Percentiles rank a stretch among this genome's conserved stretches.
These are phyloP conservation scores for Nematodospora anomalae DNA, from an alignment of 1,139 yeast species.

Conservation along the genomic window DNA sequence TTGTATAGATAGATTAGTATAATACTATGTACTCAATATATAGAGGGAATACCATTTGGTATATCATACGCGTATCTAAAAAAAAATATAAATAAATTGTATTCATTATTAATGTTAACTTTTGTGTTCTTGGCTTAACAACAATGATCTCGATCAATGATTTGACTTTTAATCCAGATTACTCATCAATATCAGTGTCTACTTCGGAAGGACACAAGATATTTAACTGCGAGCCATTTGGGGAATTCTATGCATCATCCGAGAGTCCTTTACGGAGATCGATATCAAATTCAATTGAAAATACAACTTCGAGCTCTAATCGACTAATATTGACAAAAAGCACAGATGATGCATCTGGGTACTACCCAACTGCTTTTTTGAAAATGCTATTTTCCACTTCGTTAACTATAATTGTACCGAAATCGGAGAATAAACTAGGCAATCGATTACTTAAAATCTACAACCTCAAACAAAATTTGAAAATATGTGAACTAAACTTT, in stretches of 20 bases:
- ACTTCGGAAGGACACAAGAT: slow-evolving; percentile 37
- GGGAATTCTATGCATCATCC: slow-evolving; percentile 38
- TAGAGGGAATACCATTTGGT: not conserved
- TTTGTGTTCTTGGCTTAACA: no score
- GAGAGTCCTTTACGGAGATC: slow-evolving; percentile 16
- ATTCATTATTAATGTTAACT: no score
- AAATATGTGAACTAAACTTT: slow-evolving; percentile 70
- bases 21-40: not conserved
- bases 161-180: slow-evolving; percentile 46
- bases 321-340: slow-evolving; percentile 8
- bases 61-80: not conserved
- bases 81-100: no score
- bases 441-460: slow-evolving; percentile 57
- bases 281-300: slow-evolving; percentile 16
- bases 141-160: slow-evolving; percentile 29
- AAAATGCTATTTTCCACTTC: slow-evolving; percentile 75
- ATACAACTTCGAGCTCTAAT: slow-evolving; percentile 1
- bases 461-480: slow-evolving; percentile 66
- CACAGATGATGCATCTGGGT: slow-evolving; percentile 9
- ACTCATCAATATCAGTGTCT: slow-evolving; percentile 41
- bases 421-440: slow-evolving; percentile 42
- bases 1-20: no score
- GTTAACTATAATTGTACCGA: slow-evolving; percentile 60
- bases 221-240: slow-evolving; percentile 50
- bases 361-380: slow-evolving; percentile 33